Conservation (phyloP, 129 eudicot genomes). For the Rutidosis leptorrhynchoides region DNA sequence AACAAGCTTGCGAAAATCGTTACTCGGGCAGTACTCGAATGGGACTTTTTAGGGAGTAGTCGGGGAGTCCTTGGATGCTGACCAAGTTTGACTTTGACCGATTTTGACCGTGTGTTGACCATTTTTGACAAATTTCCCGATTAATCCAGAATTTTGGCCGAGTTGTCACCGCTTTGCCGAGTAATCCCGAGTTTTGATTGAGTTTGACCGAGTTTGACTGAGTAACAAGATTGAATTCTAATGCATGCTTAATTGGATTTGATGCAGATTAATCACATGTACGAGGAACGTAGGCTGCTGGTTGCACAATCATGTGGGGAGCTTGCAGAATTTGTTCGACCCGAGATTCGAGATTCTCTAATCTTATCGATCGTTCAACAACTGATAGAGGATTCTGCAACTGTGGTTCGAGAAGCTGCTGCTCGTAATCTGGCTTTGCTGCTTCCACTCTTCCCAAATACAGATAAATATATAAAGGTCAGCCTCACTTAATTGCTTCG, state of each 20-base stretch:
- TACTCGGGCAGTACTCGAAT: no score
- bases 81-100: no score
- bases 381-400: conserved; percentile 92
- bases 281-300: conserved; percentile 95
- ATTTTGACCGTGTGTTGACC: no score
- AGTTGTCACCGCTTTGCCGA: no score
- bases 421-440: conserved; percentile 95
- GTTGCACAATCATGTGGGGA: conserved; percentile 99
- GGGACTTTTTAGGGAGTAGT: no score
- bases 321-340: conserved; percentile 89
- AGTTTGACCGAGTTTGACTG: no score
- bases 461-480: conserved; percentile 99
- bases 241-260: conserved; percentile 13
- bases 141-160: no score
- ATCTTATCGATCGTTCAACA: conserved; percentile 91
- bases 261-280: conserved; percentile 85
- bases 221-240: background rate
- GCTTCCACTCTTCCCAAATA: conserved; percentile 94
- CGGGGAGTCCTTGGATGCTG: no score
- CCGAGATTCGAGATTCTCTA: conserved; percentile 96
- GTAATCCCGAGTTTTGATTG: no score
- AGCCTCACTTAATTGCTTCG: conserved; percentile 98
- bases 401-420: conserved; percentile 95
- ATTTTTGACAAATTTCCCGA: no score
- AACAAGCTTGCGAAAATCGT: no score